Evolutionary conservation across 2,329 filamentous ascomycete genomes (phyloP).

Genomic region (Tolypocladium amazonense): DNA sequence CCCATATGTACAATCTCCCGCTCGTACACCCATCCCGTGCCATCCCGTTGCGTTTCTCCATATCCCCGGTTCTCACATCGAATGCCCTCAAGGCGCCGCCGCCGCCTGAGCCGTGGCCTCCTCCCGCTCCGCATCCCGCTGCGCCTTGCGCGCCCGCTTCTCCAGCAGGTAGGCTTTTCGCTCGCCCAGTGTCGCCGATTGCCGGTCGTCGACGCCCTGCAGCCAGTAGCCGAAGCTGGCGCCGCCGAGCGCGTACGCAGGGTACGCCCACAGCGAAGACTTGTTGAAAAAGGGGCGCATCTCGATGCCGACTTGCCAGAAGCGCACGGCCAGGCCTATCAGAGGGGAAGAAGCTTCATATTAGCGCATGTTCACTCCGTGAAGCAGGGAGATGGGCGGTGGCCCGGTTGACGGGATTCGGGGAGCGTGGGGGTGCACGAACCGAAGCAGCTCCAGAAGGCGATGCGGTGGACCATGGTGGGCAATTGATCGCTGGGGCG

Average conservation of each 20-base stretch:
- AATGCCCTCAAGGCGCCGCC: not conserved
- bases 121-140: conserved; percentile 18
- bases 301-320: conserved; percentile 97
- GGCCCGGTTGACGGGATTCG: not conserved
- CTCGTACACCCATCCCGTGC: not conserved
- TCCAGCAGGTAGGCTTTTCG: conserved; percentile 74
- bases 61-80: not conserved
- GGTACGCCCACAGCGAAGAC: conserved; percentile 82
- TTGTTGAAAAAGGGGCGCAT: conserved; percentile 90
- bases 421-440: conserved; percentile 24
- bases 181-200: conserved; percentile 65
- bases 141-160: conserved; percentile 65
- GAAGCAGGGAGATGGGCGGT: not conserved
- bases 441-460: conserved; percentile 93
- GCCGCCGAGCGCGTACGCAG: conserved; percentile 74
- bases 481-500: conserved; percentile 14
- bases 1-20: conserved; percentile 2
- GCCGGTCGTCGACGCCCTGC: conserved; percentile 76
- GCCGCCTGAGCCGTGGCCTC: not conserved
- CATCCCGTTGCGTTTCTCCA: not conserved
- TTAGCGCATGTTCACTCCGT: not conserved
- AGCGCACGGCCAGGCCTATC: conserved; percentile 76
- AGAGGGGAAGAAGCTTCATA: too few species aligned
- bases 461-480: conserved; percentile 52
- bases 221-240: conserved; percentile 97